A percentile compares a stretch with the other conserved stretches of the same genome.
Conservation (phyloP, 805 yeast genomes). For the Tetrapisispora nanseiensis region DNA sequence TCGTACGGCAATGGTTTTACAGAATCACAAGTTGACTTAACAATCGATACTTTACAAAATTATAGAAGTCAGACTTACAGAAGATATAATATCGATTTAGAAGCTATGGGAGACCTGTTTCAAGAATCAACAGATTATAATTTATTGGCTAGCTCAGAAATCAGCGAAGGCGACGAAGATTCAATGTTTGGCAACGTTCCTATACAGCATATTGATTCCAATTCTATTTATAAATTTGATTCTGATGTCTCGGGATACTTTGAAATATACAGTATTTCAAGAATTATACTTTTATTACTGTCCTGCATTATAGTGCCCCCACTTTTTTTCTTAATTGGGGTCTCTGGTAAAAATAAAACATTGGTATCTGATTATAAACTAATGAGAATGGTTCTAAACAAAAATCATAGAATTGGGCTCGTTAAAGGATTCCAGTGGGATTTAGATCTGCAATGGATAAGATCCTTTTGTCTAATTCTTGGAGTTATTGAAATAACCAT, state of each 20-base stretch:
- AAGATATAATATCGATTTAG: not conserved
- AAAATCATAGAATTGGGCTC: conserved; percentile 17
- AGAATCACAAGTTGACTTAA: not conserved
- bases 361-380: conserved; percentile 18
- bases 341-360: conserved; percentile 7
- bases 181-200: conserved; percentile 7
- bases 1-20: conserved; percentile 1
- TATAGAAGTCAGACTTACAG: not conserved
- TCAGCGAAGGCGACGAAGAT: not conserved
- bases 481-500: conserved; percentile 24
- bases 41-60: conserved; percentile 1
- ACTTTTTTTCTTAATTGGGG: conserved; percentile 23
- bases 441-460: conserved; percentile 22
- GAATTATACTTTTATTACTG: conserved; percentile 12
- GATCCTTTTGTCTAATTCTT: conserved; percentile 26
- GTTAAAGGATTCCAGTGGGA: conserved; percentile 27
- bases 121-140: not conserved
- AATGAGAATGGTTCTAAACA: conserved; percentile 19
- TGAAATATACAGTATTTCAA: conserved; percentile 18
- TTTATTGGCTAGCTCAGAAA: not conserved
- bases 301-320: conserved; percentile 22
- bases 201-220: conserved; percentile 16
- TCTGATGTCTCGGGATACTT: conserved; percentile 12
- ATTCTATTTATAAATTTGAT: conserved; percentile 20
- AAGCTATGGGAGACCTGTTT: not conserved